Evolutionary conservation across 1,139 yeast species (phyloP).

Genomic region (Pichia sp.): DNA sequence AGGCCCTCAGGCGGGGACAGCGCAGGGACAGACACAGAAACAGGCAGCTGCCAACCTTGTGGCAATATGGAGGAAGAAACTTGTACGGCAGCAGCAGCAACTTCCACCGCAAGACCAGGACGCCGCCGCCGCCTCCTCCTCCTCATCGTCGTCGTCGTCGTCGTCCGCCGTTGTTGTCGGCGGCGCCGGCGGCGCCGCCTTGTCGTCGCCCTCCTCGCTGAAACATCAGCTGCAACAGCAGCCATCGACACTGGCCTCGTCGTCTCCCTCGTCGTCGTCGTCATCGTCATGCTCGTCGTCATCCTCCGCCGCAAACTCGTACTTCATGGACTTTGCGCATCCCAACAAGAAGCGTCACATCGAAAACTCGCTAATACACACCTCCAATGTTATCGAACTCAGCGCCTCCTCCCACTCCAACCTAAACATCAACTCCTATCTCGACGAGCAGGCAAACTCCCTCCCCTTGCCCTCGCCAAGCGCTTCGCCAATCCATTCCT

Average conservation of each 20-base stretch:
- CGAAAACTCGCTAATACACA: slow-evolving; percentile 4
- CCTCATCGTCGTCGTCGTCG: not conserved
- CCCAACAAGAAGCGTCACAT: slow-evolving; percentile 8
- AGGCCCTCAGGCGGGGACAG: not conserved
- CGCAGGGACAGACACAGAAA: not conserved
- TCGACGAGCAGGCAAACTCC: not conserved
- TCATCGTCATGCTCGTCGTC: slow-evolving; percentile 1
- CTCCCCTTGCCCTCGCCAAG: slow-evolving; percentile 59
- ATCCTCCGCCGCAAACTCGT: slow-evolving; percentile 1
- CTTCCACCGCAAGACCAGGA: too few species aligned
- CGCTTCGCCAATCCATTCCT: slow-evolving; percentile 56
- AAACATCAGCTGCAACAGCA: not conserved
- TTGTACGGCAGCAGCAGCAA: not conserved
- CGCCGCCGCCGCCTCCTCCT: not conserved
- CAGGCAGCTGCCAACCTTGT: not conserved
- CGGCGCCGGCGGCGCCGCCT: too few species aligned
- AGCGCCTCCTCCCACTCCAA: slow-evolving; percentile 9
- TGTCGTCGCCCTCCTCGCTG: not conserved
- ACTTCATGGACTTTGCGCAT: slow-evolving; percentile 4
- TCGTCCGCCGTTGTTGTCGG: too few species aligned
- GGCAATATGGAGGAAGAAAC: not conserved
- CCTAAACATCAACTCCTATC: not conserved
- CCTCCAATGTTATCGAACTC: not conserved
- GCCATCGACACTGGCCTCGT: not conserved
- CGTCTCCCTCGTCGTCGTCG: not conserved